Evolutionary conservation across 192 early-diverging fungal genomes (phyloP), one percentile per base, ranked within the genome.

Genomic region (Kickxella alabastrina): DNA sequence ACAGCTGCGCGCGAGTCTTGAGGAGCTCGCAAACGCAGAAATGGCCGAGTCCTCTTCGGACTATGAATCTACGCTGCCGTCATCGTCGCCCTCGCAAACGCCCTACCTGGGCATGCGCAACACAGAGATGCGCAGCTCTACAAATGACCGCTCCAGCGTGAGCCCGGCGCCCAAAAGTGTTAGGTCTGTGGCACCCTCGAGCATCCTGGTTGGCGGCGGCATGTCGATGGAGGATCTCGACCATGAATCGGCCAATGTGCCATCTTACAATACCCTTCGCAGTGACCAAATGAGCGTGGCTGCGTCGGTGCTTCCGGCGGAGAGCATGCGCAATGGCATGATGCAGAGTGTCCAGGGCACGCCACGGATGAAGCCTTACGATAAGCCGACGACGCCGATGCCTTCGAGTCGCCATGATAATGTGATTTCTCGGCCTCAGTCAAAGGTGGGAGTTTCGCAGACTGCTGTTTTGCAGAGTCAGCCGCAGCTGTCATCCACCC

Each of bases 1-100:
- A 60, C 64, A 75, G 60, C 60, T 75, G 37, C 64, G 71, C 10
- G 71, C 71, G 6, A 67, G 71, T 18, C 49, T 75, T 10, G 71
- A 75, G 38, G 71, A 58, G 15, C 52, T 75, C 4, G 58, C 54
- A 12, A 55, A 42, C 38, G 41, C 51, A 40, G 64, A 58, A 12
- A 22, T 43, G 48, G 36, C 52, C 10, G 60, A 61, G 17, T 53
- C 60, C 24, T 27, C 44, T 28, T 75, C 71, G 0, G 71, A 75
- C 52, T 34, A 58, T n/a, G 71, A 75, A 53, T 60, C 59, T 10
- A 47, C 68, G 9, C 43, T 49, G 14, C 12, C 49, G 3, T 56
- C 57, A 18, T 28, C 13, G 27, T 43, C 68, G 14, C 58, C 55
- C 10, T 62, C 59, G 27, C 60, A 60, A 49, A 51, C 48, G 3